A percentile compares a stretch with the other conserved stretches of the same genome.
Evolutionary conservation across 2,329 filamentous ascomycete species (phyloP).

Genomic region (Sclerotinia subarctica): DNA sequence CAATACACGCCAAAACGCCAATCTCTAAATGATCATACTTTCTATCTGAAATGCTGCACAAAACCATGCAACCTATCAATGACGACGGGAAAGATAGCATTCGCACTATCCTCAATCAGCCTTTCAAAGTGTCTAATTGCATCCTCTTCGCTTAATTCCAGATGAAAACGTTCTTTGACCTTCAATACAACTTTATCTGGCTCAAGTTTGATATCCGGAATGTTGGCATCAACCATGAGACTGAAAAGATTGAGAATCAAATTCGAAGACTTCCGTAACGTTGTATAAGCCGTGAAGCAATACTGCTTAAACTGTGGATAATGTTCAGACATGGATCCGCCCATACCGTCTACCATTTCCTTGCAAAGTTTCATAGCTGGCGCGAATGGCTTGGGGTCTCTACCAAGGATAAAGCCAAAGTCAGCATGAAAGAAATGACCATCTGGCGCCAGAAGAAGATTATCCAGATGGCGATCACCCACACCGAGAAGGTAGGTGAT

Average conservation of each 20-base stretch:
- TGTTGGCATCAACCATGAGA: conserved; percentile 96
- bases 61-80: conserved; percentile 94
- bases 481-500: conserved; percentile 98
- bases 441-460: conserved; percentile 83
- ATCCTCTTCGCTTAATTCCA: conserved; percentile 89
- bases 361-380: conserved; percentile 95
- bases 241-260: conserved; percentile 93
- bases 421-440: conserved; percentile 98
- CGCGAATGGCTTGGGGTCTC: conserved; percentile 95
- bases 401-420: conserved; percentile 95
- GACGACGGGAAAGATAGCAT: conserved; percentile 85
- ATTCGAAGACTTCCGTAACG: conserved; percentile 83
- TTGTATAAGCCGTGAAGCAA: conserved; percentile 91
- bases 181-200: conserved; percentile 93
- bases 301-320: conserved; percentile 92
- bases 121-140: conserved; percentile 83
- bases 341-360: conserved; percentile 99
- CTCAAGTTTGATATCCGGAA: conserved; percentile 89
- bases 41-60: conserved; percentile 86
- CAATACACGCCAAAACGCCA: background rate
- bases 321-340: conserved; percentile 73
- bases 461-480: conserved; percentile 92
- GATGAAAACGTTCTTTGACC: conserved; percentile 88
- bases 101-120: conserved; percentile 86
- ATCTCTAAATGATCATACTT: background rate